Evolutionary conservation across 139 green algal species (phyloP), one percentile per base, ranked within the genome.

Genomic region (Chlamydomonas incerta): DNA sequence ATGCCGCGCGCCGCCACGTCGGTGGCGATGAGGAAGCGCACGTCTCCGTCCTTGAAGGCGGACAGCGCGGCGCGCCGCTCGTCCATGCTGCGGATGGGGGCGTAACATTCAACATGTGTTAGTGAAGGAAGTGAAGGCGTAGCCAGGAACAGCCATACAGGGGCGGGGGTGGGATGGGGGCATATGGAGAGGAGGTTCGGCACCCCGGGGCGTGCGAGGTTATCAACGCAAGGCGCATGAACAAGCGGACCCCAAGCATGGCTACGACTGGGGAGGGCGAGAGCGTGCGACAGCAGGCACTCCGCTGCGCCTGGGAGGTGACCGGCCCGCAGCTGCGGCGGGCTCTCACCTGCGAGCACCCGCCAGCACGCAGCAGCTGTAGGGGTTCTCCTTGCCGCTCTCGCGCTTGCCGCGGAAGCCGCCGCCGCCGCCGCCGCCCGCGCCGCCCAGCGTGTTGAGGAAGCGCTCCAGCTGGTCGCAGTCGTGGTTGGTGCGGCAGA

Each of bases 1-100:
- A 98, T 94, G 69, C 96, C 96, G 29, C 96, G 91, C 0, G 96
- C 96, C n/a, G 94, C 96, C 55, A 98, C 94, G 71, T 98, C 96
- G 15, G 96, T 98, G 84, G 89, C 94, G 85, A 98, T 96, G 26
- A 98, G 89, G 77, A 98, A 95, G 33, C 95, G 92, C 8, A 97
- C 92, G 41, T 95, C 90, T 8, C 96, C 96, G 1, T 94, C 92
- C 72, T 82, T 82, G 82, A 88, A 88, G 35, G 92, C 92, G 81
- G 90, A 69, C 60, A 98, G 89, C 15, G 94, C 91, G 3, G 80
- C 74, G 1, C 93, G 84, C n/a, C 95, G 87, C 82, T 98, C 92
- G 26, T 97, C 90, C 91, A 95, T 96, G 81, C 66, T 91, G 46
- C 21, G 21, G 29, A 3, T 47, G 47, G 13, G 35, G 35, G 69